Evolutionary conservation across 345 rosid genomes (phyloP).

Genomic region (rapeseed (Brassica napus)): DNA sequence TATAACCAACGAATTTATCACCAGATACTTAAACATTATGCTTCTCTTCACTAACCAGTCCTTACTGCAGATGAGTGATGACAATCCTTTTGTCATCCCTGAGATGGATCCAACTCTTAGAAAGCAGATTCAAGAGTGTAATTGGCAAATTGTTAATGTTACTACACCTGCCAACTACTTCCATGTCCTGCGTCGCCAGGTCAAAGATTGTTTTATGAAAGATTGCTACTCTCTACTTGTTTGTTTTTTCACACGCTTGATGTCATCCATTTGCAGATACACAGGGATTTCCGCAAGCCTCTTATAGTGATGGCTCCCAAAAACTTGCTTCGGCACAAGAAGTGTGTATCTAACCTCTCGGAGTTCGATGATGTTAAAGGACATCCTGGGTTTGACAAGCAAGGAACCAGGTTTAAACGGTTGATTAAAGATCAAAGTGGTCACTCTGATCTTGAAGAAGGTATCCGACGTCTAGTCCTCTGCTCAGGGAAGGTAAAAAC

Average conservation of each 20-base stretch:
- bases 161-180: constrained; percentile 91
- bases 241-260: neutral
- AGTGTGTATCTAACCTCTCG: constrained; percentile 79
- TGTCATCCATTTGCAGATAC: constrained; percentile 52
- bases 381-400: constrained; percentile 90
- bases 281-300: constrained; percentile 93
- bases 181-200: constrained; percentile 81
- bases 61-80: constrained; percentile 71
- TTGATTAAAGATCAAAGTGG: constrained; percentile 82
- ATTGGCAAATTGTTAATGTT: constrained; percentile 82
- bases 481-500: constrained; percentile 88
- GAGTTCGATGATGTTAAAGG: constrained; percentile 94
- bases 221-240: neutral
- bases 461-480: constrained; percentile 77
- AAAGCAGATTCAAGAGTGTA: constrained; percentile 80
- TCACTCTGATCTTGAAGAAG: constrained; percentile 74
- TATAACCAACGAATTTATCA: neutral
- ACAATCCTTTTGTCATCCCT: constrained; percentile 70
- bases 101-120: constrained; percentile 77
- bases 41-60: neutral
- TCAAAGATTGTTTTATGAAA: constrained; percentile 19
- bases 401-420: constrained; percentile 92
- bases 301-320: constrained; percentile 87
- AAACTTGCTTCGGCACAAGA: constrained; percentile 84
- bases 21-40: neutral